Evolutionary conservation across 768 basidiomycete genomes (phyloP), one percentile per base, ranked within the genome.

Genomic region (Mycena pura): DNA sequence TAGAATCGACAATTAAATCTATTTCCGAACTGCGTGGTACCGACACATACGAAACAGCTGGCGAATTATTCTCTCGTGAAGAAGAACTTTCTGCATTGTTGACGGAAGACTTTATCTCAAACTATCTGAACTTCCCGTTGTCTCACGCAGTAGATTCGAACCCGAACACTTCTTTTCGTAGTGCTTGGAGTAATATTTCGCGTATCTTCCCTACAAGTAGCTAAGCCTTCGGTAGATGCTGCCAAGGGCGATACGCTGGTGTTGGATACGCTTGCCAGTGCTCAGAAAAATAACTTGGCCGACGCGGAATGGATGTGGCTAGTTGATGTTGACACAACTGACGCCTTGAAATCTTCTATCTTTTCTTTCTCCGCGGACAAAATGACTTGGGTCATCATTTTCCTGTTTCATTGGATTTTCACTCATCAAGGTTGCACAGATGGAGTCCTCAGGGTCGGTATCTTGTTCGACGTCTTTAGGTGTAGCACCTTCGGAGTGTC

Each of bases 141-240:
- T 86, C 84, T 13, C 73, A 76, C 68, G 87, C 86, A 4, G 87
- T 88, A 5, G 87, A 90, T 73, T 80, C 82, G 7, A 67, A 76
- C n/a, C 63, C 69, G 4, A 70, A 72, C 9, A 87, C 86, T 29
- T 77, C 72, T 1, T 90, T 89, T 66, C 76, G 75, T 31, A 86
- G 85, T 68, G 67, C 74, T 28, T 62, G 72, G 58, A 67, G 88
- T 86, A 65, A 51, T 17, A 1, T 14, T 25, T 14, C 14, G n/a
- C n/a, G n/a, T n/a, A n/a, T n/a, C 24, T 24, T 41, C 3, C 11
- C n/a, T 22, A 7, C 2, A 14, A 6, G 11, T 17, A 14, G 11
- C 22, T 53, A 1, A 48, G 43, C 15, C 4, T 28, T 10, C 11
- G 7, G 39, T 27, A 69, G 70, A 66, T 59, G 72, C 69, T 27